Evolutionary conservation across 1,284 basidiomycete genomes (phyloP).

Genomic region (Chiua sp.): DNA sequence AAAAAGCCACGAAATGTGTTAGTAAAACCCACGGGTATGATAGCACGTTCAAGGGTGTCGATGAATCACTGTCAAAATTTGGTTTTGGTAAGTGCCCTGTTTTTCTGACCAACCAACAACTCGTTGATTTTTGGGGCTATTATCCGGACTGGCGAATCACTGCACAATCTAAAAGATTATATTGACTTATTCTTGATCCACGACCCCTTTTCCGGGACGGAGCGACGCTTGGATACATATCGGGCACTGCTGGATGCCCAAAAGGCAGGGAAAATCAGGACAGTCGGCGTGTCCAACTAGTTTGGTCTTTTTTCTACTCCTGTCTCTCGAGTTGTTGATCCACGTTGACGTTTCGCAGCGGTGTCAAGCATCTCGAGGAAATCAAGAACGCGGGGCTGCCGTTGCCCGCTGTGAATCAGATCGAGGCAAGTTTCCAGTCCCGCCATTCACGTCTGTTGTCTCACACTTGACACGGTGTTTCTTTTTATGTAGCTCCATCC

Average conservation of each 20-base stretch:
- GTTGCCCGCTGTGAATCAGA: conserved; percentile 82
- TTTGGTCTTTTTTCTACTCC: conserved; percentile 38
- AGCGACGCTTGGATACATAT: conserved; percentile 66
- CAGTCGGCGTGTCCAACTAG: conserved; percentile 84
- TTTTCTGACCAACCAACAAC: neutral
- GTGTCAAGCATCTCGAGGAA: conserved; percentile 79
- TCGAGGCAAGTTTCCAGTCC: conserved; percentile 59
- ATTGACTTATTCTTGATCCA: conserved; percentile 84
- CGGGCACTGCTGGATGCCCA: conserved; percentile 64
- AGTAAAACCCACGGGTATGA: conserved; percentile 63
- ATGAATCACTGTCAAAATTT: conserved; percentile 60
- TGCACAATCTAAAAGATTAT: conserved; percentile 51
- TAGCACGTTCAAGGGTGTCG: conserved; percentile 57
- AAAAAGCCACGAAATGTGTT: conserved; percentile 65
- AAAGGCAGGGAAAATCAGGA: conserved; percentile 67
- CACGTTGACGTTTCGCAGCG: conserved; percentile 45
- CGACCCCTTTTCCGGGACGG: conserved; percentile 64
- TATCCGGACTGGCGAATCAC: neutral
- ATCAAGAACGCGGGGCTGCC: conserved; percentile 65
- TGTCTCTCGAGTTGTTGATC: neutral
- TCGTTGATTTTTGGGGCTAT: neutral
- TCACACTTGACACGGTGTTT: neutral
- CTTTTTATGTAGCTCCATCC: conserved; percentile 69
- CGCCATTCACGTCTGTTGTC: neutral
- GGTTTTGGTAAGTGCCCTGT: conserved; percentile 47